Evolutionary conservation across 2,329 filamentous ascomycete genomes (phyloP).

Genomic region (Fusarium secorum): DNA sequence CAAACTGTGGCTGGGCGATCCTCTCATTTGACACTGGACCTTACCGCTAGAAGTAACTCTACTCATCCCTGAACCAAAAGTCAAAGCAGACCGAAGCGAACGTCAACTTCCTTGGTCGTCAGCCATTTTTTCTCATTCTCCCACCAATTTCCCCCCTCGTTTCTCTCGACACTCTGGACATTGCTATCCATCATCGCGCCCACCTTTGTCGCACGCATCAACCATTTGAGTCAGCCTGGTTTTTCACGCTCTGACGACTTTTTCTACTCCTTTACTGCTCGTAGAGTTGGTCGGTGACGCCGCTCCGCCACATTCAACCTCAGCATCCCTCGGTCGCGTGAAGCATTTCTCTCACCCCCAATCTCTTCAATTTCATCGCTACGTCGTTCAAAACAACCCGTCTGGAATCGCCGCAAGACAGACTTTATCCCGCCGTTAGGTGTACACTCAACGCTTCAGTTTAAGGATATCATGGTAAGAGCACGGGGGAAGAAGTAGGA

Average conservation of each 20-base stretch:
- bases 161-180: conserved; percentile 27
- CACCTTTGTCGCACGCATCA: conserved; percentile 25
- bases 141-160: conserved; percentile 33
- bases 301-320: conserved; percentile 35
- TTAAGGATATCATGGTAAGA: conserved; percentile 65
- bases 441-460: conserved; percentile 27
- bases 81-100: conserved; percentile 24
- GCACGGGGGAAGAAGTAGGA: conserved; percentile 61
- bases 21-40: conserved; percentile 17
- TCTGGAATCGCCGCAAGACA: conserved; percentile 9
- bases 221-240: conserved; percentile 6
- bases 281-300: conserved; percentile 39
- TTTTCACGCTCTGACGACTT: conserved; percentile 28
- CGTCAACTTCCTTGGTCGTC: conserved; percentile 41
- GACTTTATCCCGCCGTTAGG: neutral
- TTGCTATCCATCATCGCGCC: conserved; percentile 26
- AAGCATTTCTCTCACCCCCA: conserved; percentile 39
- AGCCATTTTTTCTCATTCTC: conserved; percentile 34
- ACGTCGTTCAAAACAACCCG: conserved; percentile 5
- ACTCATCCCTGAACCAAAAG: conserved; percentile 43
- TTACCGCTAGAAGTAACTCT: conserved; percentile 31
- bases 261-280: conserved; percentile 32
- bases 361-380: conserved; percentile 23
- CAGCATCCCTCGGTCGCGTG: conserved; percentile 52
- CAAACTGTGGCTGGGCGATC: conserved; percentile 32